Base-by-base conservation (phyloP, 2,329 filamentous ascomycete genomes). In the Scorias spongiosa region DNA sequence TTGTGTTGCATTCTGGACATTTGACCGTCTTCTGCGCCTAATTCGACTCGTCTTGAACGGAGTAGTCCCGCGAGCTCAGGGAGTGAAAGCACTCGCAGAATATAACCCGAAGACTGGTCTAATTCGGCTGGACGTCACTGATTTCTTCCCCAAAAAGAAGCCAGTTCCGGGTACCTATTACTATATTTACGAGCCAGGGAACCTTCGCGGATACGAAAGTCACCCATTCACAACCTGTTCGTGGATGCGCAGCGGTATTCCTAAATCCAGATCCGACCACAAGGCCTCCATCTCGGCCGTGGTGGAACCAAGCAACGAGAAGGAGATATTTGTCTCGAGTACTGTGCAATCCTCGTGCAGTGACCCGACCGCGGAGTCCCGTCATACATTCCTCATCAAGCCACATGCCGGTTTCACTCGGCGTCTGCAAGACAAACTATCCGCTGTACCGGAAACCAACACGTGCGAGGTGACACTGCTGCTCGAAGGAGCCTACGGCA, bases 341-440 rank as follows among this genome's bases (percentile, higher is more conserved):
- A 26, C 20, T 7, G 20, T 26, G 4, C 20, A 26, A 26, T 26
- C 20, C 4, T 26, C 20, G 20, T 26, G 29, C 10, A 41, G 36
- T 14, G 44, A 36, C 3, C 12, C 11, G 15, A 36, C 11, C 32
- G 5, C 32, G 9, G 32, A 42, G 7, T 42, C 44, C 2, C 43
- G 41, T 34, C 54, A 73, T 6, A 59, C 64, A 4, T 72, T 73
- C 50, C 66, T 68, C 51, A 63, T 74, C 41, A 65, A 70, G 2
- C 71, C 70, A 0, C 72, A 68, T 50, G 58, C 67, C 41, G 69
- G 71, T 41, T 72, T 70, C 61, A 74, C 71, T 2, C 63, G 59
- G 5, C 60, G 65, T n/a, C 62, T 74, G 9, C 60, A 60, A 34
- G 51, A 59, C 28, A 52, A 60, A 45, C 42, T 68, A 57, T 43